phyloP scores from a whole-genome alignment of 805 yeast species.

The Naumovozyma dairenensis region DNA sequence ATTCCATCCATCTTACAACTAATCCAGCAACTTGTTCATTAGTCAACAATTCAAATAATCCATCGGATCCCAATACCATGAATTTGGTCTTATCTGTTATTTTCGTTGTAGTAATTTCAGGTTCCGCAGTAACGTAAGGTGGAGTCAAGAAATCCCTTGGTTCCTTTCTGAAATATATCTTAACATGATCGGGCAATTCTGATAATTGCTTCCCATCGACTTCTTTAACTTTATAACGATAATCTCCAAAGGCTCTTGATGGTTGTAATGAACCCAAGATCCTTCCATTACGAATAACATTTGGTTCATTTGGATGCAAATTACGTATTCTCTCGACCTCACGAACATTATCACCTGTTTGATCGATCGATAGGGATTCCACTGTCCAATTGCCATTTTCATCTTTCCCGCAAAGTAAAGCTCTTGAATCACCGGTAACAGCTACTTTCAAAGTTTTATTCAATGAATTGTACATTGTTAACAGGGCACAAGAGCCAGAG shows the following conservation, averaged over 20 bases:
- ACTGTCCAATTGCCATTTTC: constrained; percentile 76
- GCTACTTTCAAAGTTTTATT: constrained; percentile 73
- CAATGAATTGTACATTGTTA: constrained; percentile 76
- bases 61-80: constrained; percentile 88
- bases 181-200: constrained; percentile 66
- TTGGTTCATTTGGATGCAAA: constrained; percentile 89
- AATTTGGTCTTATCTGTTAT: constrained; percentile 68
- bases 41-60: constrained; percentile 80
- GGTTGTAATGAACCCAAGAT: constrained; percentile 92
- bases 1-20: constrained; percentile 89
- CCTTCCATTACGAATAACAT: constrained; percentile 76
- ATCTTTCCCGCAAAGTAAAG: constrained; percentile 66
- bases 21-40: constrained; percentile 89
- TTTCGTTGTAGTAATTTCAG: constrained; percentile 76
- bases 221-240: constrained; percentile 76
- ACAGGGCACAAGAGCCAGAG: constrained; percentile 88
- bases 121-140: constrained; percentile 96
- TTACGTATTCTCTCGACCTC: constrained; percentile 74
- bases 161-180: constrained; percentile 69
- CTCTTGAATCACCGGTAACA: constrained; percentile 93
- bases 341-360: constrained; percentile 83
- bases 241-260: constrained; percentile 94
- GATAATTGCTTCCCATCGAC: constrained; percentile 32
- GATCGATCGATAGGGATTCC: constrained; percentile 76
- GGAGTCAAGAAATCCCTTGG: constrained; percentile 76